Conservation (phyloP, 805 yeast species). For the Blastobotrys chiropterorum region DNA sequence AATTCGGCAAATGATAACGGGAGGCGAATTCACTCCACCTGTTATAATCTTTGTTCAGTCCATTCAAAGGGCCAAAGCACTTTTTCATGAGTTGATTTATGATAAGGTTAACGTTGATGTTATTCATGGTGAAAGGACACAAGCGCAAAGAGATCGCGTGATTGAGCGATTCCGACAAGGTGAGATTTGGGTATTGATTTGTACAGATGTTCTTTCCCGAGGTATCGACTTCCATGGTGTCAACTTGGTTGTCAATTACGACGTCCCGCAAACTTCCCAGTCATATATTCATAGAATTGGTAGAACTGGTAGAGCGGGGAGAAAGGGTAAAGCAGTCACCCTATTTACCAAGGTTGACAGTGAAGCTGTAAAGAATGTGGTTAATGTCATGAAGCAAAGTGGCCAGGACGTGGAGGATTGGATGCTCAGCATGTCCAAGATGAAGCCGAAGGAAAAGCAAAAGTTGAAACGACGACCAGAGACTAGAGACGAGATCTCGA, state of each 20-base stretch:
- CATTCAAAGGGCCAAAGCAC: constrained; percentile 87
- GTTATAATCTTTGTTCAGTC: constrained; percentile 88
- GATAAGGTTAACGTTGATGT: constrained; percentile 92
- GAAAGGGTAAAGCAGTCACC: constrained; percentile 80
- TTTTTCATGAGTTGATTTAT: constrained; percentile 86
- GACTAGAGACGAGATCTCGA: constrained; percentile 70
- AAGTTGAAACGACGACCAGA: constrained; percentile 49
- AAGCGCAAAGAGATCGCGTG: constrained; percentile 75
- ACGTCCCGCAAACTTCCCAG: constrained; percentile 90
- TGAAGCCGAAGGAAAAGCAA: constrained; percentile 58
- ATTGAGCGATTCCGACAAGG: constrained; percentile 83
- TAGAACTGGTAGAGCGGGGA: constrained; percentile 96
- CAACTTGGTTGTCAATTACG: constrained; percentile 89
- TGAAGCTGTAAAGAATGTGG: constrained; percentile 67
- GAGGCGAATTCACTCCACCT: constrained; percentile 78
- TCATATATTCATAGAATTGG: constrained; percentile 97
- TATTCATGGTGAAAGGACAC: constrained; percentile 91
- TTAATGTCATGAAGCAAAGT: constrained; percentile 93
- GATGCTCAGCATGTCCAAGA: constrained; percentile 69
- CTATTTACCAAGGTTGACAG: constrained; percentile 89
- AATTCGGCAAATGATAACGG: constrained; percentile 76
- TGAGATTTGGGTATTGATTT: constrained; percentile 90
- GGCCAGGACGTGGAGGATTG: constrained; percentile 65
- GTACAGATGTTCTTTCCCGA: constrained; percentile 93
- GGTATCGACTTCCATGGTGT: constrained; percentile 98